Evolutionary conservation across 176 grass and related monocot genomes (phyloP), one percentile per base, ranked within the genome.

Genomic region (Zoysia pacifica): DNA sequence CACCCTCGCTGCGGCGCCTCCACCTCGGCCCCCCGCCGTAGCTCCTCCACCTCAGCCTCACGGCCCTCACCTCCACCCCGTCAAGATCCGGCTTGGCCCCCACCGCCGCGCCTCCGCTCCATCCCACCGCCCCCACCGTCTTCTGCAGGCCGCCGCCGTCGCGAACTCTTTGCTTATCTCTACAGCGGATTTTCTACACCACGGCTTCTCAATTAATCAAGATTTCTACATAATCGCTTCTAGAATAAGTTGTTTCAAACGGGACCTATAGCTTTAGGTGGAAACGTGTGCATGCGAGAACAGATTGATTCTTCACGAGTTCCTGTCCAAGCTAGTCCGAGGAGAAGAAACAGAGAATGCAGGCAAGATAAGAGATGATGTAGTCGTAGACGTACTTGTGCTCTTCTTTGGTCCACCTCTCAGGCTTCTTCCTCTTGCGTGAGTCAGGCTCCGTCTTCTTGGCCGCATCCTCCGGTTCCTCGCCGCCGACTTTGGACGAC

Each of bases 371-470:
- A 28, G 28, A 56, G 15, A 72, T 15, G 2, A 20, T 7, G 39
- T 7, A 28, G 28, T 28, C 28, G 28, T 28, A 28, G 28, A 4
- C 12, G 10, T 85, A 65, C 83, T 1, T 66, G 76, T 85, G 83
- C 41, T 85, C 83, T 2, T 79, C 10, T 1, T 2, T 0, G 1
- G 83, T 48, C 83, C 83, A 85, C 36, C 13, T 72, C 49, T 16
- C 69, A 7, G 83, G 28, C 42, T 48, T 79, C 68, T 67, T 85
- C 64, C 73, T 83, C 2, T 5, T 41, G 47, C 59, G 13, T 35
- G 28, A 28, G 28, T 13, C 18, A 58, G 18, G 18, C 55, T 50
- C 50, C 39, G 5, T 4, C 63, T 56, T 67, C 55, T 9, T 14
- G 35, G 6, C 38, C 6, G n/a, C 4, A 8, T 9, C 7, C 51